Evolutionary conservation across 768 basidiomycete species (phyloP), one percentile per base, ranked within the genome.

Genomic region (Leccinum longicurvipes): DNA sequence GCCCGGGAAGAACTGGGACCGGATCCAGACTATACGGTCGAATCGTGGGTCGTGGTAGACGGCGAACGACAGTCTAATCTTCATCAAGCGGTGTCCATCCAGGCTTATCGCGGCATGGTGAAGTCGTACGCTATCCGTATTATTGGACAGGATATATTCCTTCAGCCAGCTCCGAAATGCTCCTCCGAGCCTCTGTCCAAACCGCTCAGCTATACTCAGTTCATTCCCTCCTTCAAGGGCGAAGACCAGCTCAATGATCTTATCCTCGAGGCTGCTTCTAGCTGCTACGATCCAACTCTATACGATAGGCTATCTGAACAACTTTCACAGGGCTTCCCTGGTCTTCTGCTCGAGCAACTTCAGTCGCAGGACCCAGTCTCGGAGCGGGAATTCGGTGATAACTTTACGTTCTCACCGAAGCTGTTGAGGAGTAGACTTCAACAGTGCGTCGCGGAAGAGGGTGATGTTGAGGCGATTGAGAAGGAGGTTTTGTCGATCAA

Each of bases 111-210:
- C 11, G 82, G 81, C 3, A 75, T 85, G 44, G 79, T 82, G 28
- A 93, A 93, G 68, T 81, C 91, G 1, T 82, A 85, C 60, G 90
- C 88, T 0, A 74, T 91, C 24, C 84, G 85, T 39, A 82, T 94
- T 57, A 73, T 91, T 24, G 85, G 84, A 14, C 79, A 86, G 23
- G 93, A 93, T 62, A 83, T 93, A 50, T 84, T 82, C 39, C 77
- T 86, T 53, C 79, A 84, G 51, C 71, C 81, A 24, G 77, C 78
- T 47, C 63, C 76, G 3, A 72, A 77, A 46, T 70, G 67, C 11
- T 63, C 68, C 29, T 65, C 71, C 14, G 68, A 72, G 8, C 68
- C 73, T 6, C 67, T 64, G 21, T 68, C 72, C 59, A 86, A 83
- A 59, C 85, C 87, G 1, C 63, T 72, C 47, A 91, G 87, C 62